phyloP scores from a whole-genome alignment of 306 rosid genomes.

The Glycine tomentella region DNA sequence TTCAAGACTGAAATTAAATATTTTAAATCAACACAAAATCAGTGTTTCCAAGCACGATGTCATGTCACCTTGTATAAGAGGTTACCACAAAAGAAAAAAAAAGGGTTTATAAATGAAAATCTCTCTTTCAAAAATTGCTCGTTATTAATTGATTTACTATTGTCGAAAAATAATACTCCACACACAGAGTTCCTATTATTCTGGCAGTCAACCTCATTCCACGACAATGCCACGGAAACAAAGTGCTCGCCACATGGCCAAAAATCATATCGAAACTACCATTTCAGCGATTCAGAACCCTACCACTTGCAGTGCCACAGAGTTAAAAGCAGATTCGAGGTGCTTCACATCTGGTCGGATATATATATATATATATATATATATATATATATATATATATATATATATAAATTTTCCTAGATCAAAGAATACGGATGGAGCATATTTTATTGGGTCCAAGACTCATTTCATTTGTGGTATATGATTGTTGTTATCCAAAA shows the following conservation, averaged over 20 bases:
- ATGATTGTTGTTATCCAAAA: no score
- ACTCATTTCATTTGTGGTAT: no score
- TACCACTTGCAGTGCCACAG: neutral
- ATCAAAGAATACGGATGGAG: no score
- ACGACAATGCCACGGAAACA: conserved; percentile 25
- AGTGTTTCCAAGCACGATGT: neutral
- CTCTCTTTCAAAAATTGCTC: neutral
- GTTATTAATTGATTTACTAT: neutral
- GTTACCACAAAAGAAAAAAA: neutral
- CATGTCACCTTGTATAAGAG: neutral
- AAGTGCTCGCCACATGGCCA: conserved; percentile 25
- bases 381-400: no score
- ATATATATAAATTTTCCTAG: no score
- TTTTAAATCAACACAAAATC: neutral
- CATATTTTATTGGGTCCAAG: no score
- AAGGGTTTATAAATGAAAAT: neutral
- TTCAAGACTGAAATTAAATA: neutral
- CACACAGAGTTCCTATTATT: neutral
- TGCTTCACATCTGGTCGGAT: conserved; percentile 17
- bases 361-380: no score
- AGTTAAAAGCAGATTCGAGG: conserved; percentile 22
- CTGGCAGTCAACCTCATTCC: neutral
- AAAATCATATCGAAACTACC: neutral
- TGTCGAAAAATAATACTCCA: neutral
- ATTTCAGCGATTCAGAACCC: neutral